A percentile compares a stretch with the other conserved stretches of the same genome.
Evolutionary conservation across 805 yeast genomes (phyloP).

Genomic region (Yarrowia bubula): DNA sequence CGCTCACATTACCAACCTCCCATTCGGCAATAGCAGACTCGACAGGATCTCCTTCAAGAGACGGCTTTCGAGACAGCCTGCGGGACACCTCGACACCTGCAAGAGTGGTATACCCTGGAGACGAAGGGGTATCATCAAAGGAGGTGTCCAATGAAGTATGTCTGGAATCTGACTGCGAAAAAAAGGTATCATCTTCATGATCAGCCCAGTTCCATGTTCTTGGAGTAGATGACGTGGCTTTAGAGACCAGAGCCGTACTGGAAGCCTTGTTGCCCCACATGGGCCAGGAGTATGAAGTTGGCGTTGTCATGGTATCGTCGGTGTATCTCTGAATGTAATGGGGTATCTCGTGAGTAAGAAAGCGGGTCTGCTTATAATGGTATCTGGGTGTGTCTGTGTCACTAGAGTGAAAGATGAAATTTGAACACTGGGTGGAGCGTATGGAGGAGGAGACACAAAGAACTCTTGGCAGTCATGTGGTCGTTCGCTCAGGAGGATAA

Average conservation of each 20-base stretch:
- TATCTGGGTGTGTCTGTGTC: not conserved
- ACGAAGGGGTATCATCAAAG: not conserved
- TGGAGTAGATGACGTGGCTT: not conserved
- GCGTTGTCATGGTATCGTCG: not conserved
- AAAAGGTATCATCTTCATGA: not conserved
- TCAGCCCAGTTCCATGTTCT: not conserved
- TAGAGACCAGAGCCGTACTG: no score
- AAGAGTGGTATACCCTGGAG: not conserved
- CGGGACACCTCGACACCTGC: not conserved
- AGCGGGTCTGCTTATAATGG: not conserved
- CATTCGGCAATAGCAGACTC: not conserved
- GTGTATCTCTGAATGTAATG: no score
- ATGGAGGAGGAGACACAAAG: not conserved
- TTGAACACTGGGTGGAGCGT: not conserved
- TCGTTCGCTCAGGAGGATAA: no score
- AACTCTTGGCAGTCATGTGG: not conserved
- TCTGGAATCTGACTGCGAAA: not conserved
- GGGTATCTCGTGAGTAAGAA: no score
- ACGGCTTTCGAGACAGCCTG: not conserved
- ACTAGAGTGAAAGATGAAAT: not conserved
- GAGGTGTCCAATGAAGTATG: not conserved
- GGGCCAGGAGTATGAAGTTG: not conserved
- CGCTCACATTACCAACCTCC: not conserved
- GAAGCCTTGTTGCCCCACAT: not conserved
- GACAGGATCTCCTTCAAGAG: not conserved